Conservation (phyloP, 768 basidiomycete species). For the Russula virescens region DNA sequence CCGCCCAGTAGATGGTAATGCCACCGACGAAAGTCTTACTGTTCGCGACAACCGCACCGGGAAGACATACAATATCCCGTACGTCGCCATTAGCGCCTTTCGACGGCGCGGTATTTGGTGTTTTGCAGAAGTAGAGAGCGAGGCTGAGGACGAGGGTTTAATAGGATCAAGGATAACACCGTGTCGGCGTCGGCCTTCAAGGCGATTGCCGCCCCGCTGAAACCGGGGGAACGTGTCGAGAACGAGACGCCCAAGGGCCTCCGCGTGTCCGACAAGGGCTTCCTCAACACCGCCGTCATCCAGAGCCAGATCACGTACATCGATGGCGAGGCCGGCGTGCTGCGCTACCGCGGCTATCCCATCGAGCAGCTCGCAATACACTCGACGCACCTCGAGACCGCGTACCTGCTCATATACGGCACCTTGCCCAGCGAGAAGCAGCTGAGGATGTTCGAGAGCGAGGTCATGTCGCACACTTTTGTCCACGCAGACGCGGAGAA, state of each 20-base stretch:
- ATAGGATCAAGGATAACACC: slow-evolving; percentile 76
- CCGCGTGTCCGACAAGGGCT: slow-evolving; percentile 73
- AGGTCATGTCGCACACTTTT: slow-evolving; percentile 70
- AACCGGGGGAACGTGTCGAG: slow-evolving; percentile 62
- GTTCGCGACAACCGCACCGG: slow-evolving; percentile 84
- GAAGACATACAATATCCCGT: slow-evolving; percentile 70
- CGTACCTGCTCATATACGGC: slow-evolving; percentile 88
- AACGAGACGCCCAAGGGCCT: slow-evolving; percentile 80
- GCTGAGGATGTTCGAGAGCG: slow-evolving; percentile 57
- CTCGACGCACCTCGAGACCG: slow-evolving; percentile 75
- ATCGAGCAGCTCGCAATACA: slow-evolving; percentile 84
- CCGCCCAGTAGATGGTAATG: slow-evolving; percentile 2
- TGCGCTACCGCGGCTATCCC: slow-evolving; percentile 84
- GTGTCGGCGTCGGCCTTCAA: slow-evolving; percentile 81
- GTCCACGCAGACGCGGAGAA: slow-evolving; percentile 38
- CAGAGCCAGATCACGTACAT: slow-evolving; percentile 83
- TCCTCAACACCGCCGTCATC: slow-evolving; percentile 78
- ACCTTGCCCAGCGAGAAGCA: slow-evolving; percentile 62
- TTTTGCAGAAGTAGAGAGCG: not conserved
- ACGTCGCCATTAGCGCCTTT: slow-evolving; percentile 29
- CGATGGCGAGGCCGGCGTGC: slow-evolving; percentile 71
- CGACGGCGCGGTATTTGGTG: not conserved
- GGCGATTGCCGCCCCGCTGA: slow-evolving; percentile 53
- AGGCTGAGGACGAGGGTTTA: not conserved
- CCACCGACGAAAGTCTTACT: slow-evolving; percentile 39